Evolutionary conservation across 768 basidiomycete genomes (phyloP).

Genomic region (Calvatia gigantea): DNA sequence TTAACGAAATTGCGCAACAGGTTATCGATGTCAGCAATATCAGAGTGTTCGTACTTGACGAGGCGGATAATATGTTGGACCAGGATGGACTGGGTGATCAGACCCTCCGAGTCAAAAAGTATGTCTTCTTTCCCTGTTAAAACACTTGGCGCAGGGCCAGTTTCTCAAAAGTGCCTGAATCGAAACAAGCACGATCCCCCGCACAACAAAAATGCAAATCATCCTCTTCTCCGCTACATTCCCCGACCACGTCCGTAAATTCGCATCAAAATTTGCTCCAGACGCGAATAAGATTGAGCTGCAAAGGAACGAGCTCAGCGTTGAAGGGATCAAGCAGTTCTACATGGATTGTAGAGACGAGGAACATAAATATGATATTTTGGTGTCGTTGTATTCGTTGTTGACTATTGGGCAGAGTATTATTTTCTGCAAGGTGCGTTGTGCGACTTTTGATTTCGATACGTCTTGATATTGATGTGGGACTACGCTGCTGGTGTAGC

Average conservation of each 20-base stretch:
- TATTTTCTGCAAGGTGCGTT: conserved; percentile 89
- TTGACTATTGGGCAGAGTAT: conserved; percentile 97
- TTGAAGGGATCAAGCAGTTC: conserved; percentile 94
- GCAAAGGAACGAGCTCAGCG: conserved; percentile 88
- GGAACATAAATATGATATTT: conserved; percentile 92
- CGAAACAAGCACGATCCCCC: conserved; percentile 61
- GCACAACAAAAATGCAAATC: conserved; percentile 60
- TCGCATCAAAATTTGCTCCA: conserved; percentile 91
- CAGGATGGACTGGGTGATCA: conserved; percentile 93
- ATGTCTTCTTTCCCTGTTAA: conserved; percentile 19
- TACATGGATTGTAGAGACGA: conserved; percentile 93
- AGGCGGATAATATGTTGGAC: conserved; percentile 99
- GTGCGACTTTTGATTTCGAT: background rate
- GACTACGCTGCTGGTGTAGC: conserved; percentile 53
- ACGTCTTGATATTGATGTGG: background rate
- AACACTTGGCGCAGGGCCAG: background rate
- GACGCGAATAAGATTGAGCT: conserved; percentile 95
- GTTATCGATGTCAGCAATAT: conserved; percentile 77
- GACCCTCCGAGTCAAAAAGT: conserved; percentile 93
- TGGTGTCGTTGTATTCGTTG: conserved; percentile 85
- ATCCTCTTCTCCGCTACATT: conserved; percentile 99
- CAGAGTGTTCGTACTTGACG: conserved; percentile 94
- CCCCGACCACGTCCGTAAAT: conserved; percentile 88
- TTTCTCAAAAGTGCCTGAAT: too few species aligned
- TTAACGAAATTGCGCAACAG: conserved; percentile 18